These are phyloP conservation scores for Protomyces macrosporus DNA, from an alignment of 1,139 yeast genomes.

Conservation along the genomic window DNA sequence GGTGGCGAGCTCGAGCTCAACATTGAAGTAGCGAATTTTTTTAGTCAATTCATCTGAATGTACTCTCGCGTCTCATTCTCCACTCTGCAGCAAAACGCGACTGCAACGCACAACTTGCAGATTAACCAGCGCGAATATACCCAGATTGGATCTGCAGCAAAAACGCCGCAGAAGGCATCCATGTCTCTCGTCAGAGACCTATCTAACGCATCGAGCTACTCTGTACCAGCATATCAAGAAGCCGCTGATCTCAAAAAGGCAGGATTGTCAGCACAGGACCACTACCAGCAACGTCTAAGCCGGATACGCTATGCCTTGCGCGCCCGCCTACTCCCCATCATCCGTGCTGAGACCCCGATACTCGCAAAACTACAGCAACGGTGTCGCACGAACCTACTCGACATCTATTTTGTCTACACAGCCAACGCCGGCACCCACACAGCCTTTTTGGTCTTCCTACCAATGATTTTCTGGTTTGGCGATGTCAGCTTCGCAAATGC, in stretches of 20 bases:
- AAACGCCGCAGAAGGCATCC: neutral
- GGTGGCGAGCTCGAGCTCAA: no score
- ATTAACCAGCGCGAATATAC: no score
- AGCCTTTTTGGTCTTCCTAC: conserved; percentile 82
- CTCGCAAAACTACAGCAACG: conserved; percentile 53
- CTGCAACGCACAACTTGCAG: no score
- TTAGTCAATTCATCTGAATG: no score
- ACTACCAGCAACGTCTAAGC: conserved; percentile 44
- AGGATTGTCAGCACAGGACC: conserved; percentile 31
- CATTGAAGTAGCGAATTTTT: no score
- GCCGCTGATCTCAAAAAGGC: conserved; percentile 31
- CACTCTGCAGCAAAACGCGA: no score
- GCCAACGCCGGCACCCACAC: conserved; percentile 92
- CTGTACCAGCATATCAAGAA: conserved; percentile 18
- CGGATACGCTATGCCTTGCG: conserved; percentile 58
- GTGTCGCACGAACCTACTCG: conserved; percentile 42
- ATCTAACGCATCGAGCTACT: conserved; percentile 8
- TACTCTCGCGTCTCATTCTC: no score
- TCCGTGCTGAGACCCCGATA: conserved; percentile 62
- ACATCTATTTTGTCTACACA: conserved; percentile 76
- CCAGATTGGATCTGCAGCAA: no score
- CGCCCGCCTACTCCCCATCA: conserved; percentile 50
- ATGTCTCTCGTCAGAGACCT: conserved; percentile 22
- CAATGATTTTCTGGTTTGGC: conserved; percentile 83
- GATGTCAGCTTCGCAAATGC: conserved; percentile 50